These are phyloP conservation scores for Trypanosoma cruzi DNA, from an alignment of 208 protist genomes.

Conservation along the genomic window DNA sequence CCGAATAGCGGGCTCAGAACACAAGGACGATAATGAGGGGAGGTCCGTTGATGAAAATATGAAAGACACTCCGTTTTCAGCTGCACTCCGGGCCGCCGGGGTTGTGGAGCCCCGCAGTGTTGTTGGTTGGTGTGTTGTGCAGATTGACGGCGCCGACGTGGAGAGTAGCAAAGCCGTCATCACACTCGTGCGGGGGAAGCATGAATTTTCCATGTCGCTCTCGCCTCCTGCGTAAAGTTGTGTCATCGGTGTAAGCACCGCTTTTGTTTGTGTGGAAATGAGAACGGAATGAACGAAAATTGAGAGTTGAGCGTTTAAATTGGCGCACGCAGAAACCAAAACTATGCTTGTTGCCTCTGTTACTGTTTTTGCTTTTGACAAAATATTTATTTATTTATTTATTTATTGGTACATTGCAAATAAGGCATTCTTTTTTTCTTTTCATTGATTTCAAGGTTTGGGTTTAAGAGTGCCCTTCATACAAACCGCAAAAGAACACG, in stretches of 20 bases:
- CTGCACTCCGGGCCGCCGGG: slow-evolving; percentile 17
- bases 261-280: too few relatives aligned
- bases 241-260: background rate
- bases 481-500: background rate
- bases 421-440: background rate
- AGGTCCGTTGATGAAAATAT: background rate
- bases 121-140: slow-evolving; percentile 36
- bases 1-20: slow-evolving; percentile 5
- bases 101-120: slow-evolving; percentile 24
- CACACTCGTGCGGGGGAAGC: slow-evolving; percentile 31
- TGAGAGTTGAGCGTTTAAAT: background rate
- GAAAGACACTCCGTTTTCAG: slow-evolving; percentile 32
- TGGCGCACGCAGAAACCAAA: slow-evolving; percentile 4
- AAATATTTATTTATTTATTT: background rate
- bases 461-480: background rate
- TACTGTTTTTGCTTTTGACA: background rate
- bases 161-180: slow-evolving; percentile 34
- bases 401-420: too few relatives aligned
- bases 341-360: too few relatives aligned
- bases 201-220: slow-evolving; percentile 21
- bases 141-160: slow-evolving; percentile 37
- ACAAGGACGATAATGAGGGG: background rate
- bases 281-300: too few relatives aligned
- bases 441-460: background rate
- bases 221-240: background rate